Base-by-base conservation (phyloP, 2,329 filamentous ascomycete species). In the Pyricularia grisea region DNA sequence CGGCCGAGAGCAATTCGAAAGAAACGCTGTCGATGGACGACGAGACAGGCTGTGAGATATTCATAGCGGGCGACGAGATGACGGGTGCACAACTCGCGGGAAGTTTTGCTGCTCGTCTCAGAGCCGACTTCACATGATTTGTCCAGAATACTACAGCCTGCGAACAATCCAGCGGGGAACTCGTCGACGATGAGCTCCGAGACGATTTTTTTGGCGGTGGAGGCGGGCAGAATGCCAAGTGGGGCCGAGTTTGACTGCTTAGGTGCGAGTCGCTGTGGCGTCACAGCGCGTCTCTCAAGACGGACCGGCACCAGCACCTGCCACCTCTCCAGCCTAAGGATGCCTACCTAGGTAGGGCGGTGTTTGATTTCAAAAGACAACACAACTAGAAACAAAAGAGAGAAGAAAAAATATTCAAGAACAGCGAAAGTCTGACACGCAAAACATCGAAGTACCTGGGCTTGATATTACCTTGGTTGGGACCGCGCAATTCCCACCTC, bases 11-110 rank as follows among this genome's bases (percentile, higher is more conserved):
- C 76, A 96, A 92, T 65, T 88, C 90, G 79, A 99, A 99, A 78
- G 96, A 92, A 76, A 99, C 92, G 77, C 90, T 90, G 78, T 90
- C 87, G 76, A 99, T 91, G 77, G 89, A 85, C 76, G 93, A 96
- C 72, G 91, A 86, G 72, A 97, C 87, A 64, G 95, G 94, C 77
- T 94, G 92, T 71, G 91, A 88, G 75, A 90, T 87, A 77, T 91
- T 91, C 88, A 90, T 90, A 73, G 61, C 74, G 70, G 70, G 69
- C 69, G 11, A 27, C 36, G 3, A 68, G 65, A 63, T 36, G 33
- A 66, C n/a, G 64, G 67, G 36, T 60, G 50, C 65, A 42, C 31
- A 28, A 42, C 20, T 64, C 31, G n/a, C n/a, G 67, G 11, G 50
- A 66, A 67, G 66, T n/a, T 58, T 61, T 27, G 25, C n/a, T 61